These are phyloP conservation scores for Scutellaria barbata DNA, from an alignment of 257 asterid species.

Conservation along the genomic window DNA sequence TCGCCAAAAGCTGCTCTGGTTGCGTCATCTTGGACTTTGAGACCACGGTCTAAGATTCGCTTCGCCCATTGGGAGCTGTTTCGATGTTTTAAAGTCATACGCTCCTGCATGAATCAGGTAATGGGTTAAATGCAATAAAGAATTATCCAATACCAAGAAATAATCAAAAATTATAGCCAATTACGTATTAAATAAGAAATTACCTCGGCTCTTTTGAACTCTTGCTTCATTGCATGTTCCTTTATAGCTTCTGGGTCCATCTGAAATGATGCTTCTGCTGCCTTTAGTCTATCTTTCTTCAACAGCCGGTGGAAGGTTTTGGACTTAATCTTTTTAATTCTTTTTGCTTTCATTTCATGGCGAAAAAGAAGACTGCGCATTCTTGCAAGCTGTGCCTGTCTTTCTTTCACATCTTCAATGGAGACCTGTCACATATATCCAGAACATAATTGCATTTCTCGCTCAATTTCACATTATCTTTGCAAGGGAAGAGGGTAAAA, in stretches of 20 bases:
- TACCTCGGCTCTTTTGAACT: slow-evolving; percentile 85
- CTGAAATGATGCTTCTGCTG: slow-evolving; percentile 49
- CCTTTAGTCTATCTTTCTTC: slow-evolving; percentile 75
- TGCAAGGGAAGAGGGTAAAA: background rate
- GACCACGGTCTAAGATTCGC: slow-evolving; percentile 78
- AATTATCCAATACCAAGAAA: slow-evolving; percentile 5
- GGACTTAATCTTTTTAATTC: slow-evolving; percentile 85
- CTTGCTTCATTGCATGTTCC: slow-evolving; percentile 81
- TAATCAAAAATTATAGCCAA: slow-evolving; percentile 13
- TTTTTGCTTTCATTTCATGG: slow-evolving; percentile 81
- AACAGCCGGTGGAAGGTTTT: slow-evolving; percentile 77
- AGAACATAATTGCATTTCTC: slow-evolving; percentile 18
- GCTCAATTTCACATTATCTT: slow-evolving; percentile 16
- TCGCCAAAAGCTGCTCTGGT: slow-evolving; percentile 83
- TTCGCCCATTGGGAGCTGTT: slow-evolving; percentile 85
- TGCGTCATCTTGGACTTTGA: slow-evolving; percentile 76
- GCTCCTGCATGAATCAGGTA: slow-evolving; percentile 63
- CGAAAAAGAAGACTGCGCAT: slow-evolving; percentile 85
- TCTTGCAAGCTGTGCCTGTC: slow-evolving; percentile 69
- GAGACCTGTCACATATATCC: slow-evolving; percentile 59
- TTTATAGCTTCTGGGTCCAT: slow-evolving; percentile 90
- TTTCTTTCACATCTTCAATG: slow-evolving; percentile 71
- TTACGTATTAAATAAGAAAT: slow-evolving; percentile 19
- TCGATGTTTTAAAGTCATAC: slow-evolving; percentile 84
- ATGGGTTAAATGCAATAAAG: background rate